A percentile compares a stretch with the other conserved stretches of the same genome.
Evolutionary conservation across 805 yeast species (phyloP).

Genomic region (Candida gorgasii): DNA sequence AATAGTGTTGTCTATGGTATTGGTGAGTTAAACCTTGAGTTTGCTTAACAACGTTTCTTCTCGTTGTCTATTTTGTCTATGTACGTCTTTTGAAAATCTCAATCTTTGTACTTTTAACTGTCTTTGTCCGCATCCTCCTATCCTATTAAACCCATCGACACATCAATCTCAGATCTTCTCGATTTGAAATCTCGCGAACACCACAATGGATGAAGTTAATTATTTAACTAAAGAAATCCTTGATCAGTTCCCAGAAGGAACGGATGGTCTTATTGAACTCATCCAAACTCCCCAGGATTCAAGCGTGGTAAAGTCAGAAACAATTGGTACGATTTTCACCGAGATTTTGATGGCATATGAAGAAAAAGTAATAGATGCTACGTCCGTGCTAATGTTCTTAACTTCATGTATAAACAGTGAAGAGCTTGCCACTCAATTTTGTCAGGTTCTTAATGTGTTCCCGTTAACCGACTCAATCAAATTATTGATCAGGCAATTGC

Average conservation of each 20-base stretch:
- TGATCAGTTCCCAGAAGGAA: conserved; percentile 33
- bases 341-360: conserved; percentile 15
- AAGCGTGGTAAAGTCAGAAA: conserved; percentile 7
- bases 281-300: conserved; percentile 27
- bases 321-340: conserved; percentile 13
- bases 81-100: too few relatives aligned
- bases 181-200: too few relatives aligned
- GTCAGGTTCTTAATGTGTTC: conserved; percentile 40
- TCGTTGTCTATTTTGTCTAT: neutral
- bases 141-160: too few relatives aligned
- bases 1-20: conserved; percentile 5
- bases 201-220: neutral
- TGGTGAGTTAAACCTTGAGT: neutral
- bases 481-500: conserved; percentile 23
- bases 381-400: conserved; percentile 19
- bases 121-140: too few relatives aligned
- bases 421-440: conserved; percentile 32
- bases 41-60: neutral
- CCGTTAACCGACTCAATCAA: conserved; percentile 27
- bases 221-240: conserved; percentile 31
- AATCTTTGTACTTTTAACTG: too few relatives aligned
- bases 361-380: conserved; percentile 6
- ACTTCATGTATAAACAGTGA: conserved; percentile 31
- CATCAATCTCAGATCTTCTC: too few relatives aligned
- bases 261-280: conserved; percentile 30